Base-by-base conservation (phyloP, 768 basidiomycete genomes). In the Favolaschia claudopus region DNA sequence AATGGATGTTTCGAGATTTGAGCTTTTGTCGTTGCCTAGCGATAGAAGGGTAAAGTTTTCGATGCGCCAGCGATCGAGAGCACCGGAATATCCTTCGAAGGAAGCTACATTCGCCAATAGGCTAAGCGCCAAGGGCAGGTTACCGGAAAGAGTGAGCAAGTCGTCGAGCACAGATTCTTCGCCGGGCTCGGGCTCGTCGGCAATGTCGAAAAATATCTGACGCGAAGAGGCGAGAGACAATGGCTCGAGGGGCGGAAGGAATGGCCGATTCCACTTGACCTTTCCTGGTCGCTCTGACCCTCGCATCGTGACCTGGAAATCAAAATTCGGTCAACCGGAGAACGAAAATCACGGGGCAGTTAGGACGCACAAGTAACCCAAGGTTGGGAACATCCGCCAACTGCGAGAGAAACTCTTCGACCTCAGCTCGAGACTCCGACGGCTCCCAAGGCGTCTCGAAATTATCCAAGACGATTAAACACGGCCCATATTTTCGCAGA, bases 371-470 rank as follows among this genome's bases (percentile, higher is more conserved):
- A 7, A 49, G 13, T 7, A 49, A 19, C 3, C 27, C 47, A 9
- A 49, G 47, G 22, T 49, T 33, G 9, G 47, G 34, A 10, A 49
- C 22, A 27, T 13, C 24, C 10, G 17, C 28, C 5, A 49, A 36
- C n/a, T 25, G 36, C 8, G 47, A 49, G 7, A 49, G 47, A 37
- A 49, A 37, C 28, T 49, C 47, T 37, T 49, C 47, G 13, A 49
- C 34, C 4, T 36, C 24, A 12, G 33, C 10, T 2, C 47, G 47
- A 37, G 33, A 36, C 14, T 14, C 10, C 22, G 19, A 28, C 3
- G 24, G 9, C 15, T 48, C 46, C 46, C 46, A 48, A 33, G 46
- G 32, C 8, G 46, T 34, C 22, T 48, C 46, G 7, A 48, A 24
- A 17, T 48, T 48, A 36, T 48, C 46, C 1, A 48, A 24, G 3